These are phyloP conservation scores for Lithocarpus polystachyus DNA, from an alignment of 306 rosid genomes.

Conservation along the genomic window DNA sequence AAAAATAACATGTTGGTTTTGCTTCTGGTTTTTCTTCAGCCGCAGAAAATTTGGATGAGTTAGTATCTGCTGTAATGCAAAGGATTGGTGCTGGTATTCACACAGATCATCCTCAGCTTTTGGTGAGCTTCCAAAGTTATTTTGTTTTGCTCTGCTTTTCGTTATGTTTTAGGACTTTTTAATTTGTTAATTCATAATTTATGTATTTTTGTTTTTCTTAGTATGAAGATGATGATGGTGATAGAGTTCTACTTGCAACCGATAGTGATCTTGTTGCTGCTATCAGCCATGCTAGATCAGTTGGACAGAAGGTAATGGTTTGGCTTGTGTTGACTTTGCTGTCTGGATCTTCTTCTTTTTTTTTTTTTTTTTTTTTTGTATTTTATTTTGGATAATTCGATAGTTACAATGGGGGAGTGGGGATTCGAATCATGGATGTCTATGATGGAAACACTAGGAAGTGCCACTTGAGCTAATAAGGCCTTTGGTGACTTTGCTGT, in stretches of 20 bases:
- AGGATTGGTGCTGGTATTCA: slow-evolving; percentile 45
- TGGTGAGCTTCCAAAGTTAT: slow-evolving; percentile 47
- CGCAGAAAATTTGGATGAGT: slow-evolving; percentile 62
- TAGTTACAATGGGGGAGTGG: too few relatives aligned
- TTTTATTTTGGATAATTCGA: too few relatives aligned
- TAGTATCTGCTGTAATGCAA: slow-evolving; percentile 63
- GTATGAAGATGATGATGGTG: slow-evolving; percentile 98
- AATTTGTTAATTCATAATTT: neutral
- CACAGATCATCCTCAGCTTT: slow-evolving; percentile 52
- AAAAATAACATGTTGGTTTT: neutral
- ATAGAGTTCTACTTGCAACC: slow-evolving; percentile 67
- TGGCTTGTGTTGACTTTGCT: slow-evolving; percentile 8
- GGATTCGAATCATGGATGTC: too few relatives aligned
- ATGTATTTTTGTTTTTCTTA: slow-evolving; percentile 24
- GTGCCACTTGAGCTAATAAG: neutral
- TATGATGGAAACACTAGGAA: too few relatives aligned
- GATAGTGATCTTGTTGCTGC: slow-evolving; percentile 73
- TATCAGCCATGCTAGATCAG: slow-evolving; percentile 65
- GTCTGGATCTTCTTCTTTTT: neutral
- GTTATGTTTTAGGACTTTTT: neutral
- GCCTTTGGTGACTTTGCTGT: slow-evolving; percentile 6
- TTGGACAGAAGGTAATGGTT: slow-evolving; percentile 64
- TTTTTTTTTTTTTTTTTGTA: too few relatives aligned
- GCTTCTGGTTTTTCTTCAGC: slow-evolving; percentile 40
- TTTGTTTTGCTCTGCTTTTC: slow-evolving; percentile 15